These are phyloP conservation scores for Stevia rebaudiana DNA, from an alignment of 140 eudicot genomes.

Conservation along the genomic window DNA sequence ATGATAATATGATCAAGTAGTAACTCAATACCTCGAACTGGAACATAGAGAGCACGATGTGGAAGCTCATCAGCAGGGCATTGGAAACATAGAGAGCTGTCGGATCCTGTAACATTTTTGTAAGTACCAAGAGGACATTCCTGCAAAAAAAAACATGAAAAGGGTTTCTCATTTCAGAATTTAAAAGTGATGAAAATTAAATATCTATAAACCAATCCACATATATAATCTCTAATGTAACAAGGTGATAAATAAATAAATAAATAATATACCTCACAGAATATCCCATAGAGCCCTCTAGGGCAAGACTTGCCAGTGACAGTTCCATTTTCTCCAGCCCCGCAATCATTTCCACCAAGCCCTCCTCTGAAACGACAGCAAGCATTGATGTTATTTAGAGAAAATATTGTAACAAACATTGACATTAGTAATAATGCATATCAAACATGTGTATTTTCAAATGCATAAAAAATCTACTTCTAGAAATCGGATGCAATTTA, in stretches of 20 bases:
- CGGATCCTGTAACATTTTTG: slow-evolving; percentile 84
- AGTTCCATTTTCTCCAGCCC: slow-evolving; percentile 76
- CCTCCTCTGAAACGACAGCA: slow-evolving; percentile 66
- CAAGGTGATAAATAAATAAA: not conserved
- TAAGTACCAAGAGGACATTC: slow-evolving; percentile 93
- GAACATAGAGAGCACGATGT: slow-evolving; percentile 57
- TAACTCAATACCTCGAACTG: slow-evolving; percentile 64
- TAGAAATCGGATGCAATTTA: not conserved
- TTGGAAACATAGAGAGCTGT: slow-evolving; percentile 52
- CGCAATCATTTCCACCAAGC: slow-evolving; percentile 47
- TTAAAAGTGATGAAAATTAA: not conserved
- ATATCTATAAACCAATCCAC: not conserved
- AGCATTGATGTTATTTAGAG: slow-evolving; percentile 5
- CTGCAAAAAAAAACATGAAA: slow-evolving; percentile 28
- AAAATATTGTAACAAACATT: not conserved
- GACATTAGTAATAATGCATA: slow-evolving; percentile 1
- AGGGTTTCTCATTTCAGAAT: slow-evolving; percentile 1
- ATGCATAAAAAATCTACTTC: not conserved
- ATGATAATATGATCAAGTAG: slow-evolving; percentile 14
- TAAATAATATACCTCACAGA: slow-evolving; percentile 58
- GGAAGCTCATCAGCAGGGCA: slow-evolving; percentile 89
- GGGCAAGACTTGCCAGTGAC: slow-evolving; percentile 84
- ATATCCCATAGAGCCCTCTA: slow-evolving; percentile 84
- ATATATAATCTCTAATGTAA: slow-evolving; percentile 2
- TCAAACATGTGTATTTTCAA: not conserved